Evolutionary conservation across 495 filamentous ascomycete species (phyloP).

Genomic region (Penicillium canescens): DNA sequence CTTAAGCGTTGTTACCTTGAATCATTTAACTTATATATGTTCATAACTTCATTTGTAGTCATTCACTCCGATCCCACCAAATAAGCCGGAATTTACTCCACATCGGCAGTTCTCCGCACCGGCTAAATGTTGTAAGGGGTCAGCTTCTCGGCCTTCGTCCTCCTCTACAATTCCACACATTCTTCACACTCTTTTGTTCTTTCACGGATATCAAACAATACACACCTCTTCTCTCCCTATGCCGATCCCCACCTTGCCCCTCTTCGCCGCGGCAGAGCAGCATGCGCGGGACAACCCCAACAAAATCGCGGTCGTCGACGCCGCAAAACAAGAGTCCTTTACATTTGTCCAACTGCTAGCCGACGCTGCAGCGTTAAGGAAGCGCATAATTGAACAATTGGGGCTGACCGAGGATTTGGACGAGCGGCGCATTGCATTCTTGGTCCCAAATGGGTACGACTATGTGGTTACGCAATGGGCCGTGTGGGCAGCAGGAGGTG

Average conservation of each 20-base stretch:
- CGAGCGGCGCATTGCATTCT: conserved; percentile 76
- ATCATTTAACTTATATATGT: no score
- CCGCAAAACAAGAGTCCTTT: conserved; percentile 67
- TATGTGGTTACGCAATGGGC: conserved; percentile 75
- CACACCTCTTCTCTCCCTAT: conserved; percentile 2
- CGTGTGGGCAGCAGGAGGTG: conserved; percentile 42
- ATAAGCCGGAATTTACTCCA: not conserved
- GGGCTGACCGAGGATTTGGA: conserved; percentile 52
- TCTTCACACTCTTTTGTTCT: not conserved
- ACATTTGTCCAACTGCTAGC: conserved; percentile 76
- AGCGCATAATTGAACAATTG: conserved; percentile 56
- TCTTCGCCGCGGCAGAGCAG: conserved; percentile 63
- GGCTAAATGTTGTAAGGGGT: conserved; percentile 1
- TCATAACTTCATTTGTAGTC: no score
- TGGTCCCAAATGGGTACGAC: conserved; percentile 88
- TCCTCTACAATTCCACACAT: not conserved
- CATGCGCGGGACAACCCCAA: conserved; percentile 60
- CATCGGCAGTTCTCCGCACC: conserved; percentile 9
- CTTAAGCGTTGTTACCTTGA: no score
- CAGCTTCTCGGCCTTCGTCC: not conserved
- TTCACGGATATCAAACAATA: not conserved
- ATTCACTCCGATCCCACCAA: no score
- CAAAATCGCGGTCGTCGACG: conserved; percentile 74
- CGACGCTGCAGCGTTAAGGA: conserved; percentile 68
- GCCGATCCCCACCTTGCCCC: conserved; percentile 65